phyloP scores from a whole-genome alignment of 2,329 filamentous ascomycete species.

The Colletotrichum destructivum region DNA sequence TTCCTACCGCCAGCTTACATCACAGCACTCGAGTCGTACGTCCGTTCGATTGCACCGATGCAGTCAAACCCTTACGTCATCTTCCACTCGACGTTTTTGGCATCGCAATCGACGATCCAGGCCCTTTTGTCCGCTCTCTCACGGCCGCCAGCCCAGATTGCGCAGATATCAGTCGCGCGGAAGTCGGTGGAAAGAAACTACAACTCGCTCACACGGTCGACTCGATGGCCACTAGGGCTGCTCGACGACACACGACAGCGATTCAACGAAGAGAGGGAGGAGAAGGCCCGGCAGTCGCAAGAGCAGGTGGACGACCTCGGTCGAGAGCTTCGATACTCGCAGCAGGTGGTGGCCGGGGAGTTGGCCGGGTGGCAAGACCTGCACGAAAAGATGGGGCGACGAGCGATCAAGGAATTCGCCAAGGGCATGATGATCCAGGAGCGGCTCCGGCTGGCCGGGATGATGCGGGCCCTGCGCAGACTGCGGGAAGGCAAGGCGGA shows the following conservation, averaged over 20 bases:
- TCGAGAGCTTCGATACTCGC: constrained; percentile 89
- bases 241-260: constrained; percentile 90
- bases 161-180: constrained; percentile 80
- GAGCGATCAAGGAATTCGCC: constrained; percentile 83
- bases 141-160: constrained; percentile 83
- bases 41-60: constrained; percentile 73
- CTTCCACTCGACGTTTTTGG: constrained; percentile 83
- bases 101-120: constrained; percentile 86
- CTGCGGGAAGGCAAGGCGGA: constrained; percentile 55
- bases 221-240: constrained; percentile 85
- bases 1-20: constrained; percentile 80
- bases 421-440: constrained; percentile 85
- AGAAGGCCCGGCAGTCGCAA: constrained; percentile 80
- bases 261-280: constrained; percentile 86
- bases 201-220: constrained; percentile 80
- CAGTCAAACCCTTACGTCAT: constrained; percentile 81
- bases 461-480: constrained; percentile 83
- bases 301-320: constrained; percentile 82
- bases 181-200: constrained; percentile 83
- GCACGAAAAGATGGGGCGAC: constrained; percentile 82
- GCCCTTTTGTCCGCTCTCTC: constrained; percentile 86
- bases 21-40: constrained; percentile 80
- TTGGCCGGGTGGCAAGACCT: constrained; percentile 95
- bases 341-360: constrained; percentile 92
- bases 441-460: constrained; percentile 82